These are phyloP conservation scores for Backusella australiensis DNA, from an alignment of 192 early-diverging fungal species.

Conservation along the genomic window DNA sequence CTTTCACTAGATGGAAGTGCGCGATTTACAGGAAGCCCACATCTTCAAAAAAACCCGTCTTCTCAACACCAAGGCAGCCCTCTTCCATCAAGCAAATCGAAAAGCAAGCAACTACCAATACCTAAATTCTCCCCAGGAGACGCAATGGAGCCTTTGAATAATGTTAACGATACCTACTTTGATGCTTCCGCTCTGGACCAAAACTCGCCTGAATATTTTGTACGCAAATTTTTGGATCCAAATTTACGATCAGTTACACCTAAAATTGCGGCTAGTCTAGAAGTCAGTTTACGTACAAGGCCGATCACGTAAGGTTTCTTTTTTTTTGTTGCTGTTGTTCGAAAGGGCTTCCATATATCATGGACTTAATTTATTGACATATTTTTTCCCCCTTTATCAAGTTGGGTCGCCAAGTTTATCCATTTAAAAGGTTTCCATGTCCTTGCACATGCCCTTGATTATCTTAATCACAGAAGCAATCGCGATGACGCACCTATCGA, in stretches of 20 bases:
- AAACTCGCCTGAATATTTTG: conserved; percentile 54
- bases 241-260: conserved; percentile 46
- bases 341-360: background rate
- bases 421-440: conserved; percentile 70
- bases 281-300: conserved; percentile 51
- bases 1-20: background rate
- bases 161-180: background rate
- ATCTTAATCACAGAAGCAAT: background rate
- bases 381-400: conserved; percentile 14
- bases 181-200: conserved; percentile 25
- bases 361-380: background rate
- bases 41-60: background rate
- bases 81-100: background rate
- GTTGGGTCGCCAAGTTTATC: conserved; percentile 77
- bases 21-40: background rate
- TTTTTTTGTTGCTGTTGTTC: background rate
- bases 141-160: background rate
- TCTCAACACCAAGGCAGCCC: background rate
- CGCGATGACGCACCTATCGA: conserved; percentile 60
- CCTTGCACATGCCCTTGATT: conserved; percentile 59
- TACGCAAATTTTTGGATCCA: conserved; percentile 47
- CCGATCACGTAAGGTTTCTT: conserved; percentile 44
- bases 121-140: background rate
- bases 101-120: background rate
- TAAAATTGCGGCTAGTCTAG: conserved; percentile 42